Conservation (phyloP, 2,329 filamentous ascomycete genomes). For the Aspergillus cejpii region DNA sequence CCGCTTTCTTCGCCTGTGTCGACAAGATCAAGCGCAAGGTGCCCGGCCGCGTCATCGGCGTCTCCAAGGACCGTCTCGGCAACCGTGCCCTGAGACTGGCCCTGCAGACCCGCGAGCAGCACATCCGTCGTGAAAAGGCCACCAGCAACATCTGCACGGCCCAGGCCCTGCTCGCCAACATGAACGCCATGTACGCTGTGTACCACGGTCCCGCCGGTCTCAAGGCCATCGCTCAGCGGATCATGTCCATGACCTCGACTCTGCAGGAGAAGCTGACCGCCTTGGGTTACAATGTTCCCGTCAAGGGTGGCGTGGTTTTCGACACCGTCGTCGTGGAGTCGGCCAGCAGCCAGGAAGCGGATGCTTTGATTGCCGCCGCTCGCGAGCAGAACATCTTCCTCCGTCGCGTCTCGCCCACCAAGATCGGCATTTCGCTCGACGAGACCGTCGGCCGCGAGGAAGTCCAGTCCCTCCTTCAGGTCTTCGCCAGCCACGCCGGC, state of each 20-base stretch:
- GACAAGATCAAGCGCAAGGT: slow-evolving; percentile 94
- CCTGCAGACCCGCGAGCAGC: slow-evolving; percentile 88
- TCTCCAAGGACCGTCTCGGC: slow-evolving; percentile 85
- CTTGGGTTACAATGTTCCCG: slow-evolving; percentile 58
- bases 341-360: slow-evolving; percentile 46
- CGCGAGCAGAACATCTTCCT: slow-evolving; percentile 54
- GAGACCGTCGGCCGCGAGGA: slow-evolving; percentile 60
- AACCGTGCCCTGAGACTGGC: slow-evolving; percentile 74
- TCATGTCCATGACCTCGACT: slow-evolving; percentile 63
- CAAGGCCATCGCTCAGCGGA: slow-evolving; percentile 72
- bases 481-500: slow-evolving; percentile 46
- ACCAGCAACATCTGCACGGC: slow-evolving; percentile 97
- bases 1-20: slow-evolving; percentile 87
- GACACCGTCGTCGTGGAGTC: slow-evolving; percentile 70
- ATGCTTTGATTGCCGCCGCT: slow-evolving; percentile 48
- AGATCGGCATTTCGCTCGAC: slow-evolving; percentile 69
- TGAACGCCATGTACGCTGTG: slow-evolving; percentile 89
- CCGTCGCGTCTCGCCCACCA: slow-evolving; percentile 53
- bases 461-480: slow-evolving; percentile 51
- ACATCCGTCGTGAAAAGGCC: slow-evolving; percentile 92
- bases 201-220: slow-evolving; percentile 86
- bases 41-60: slow-evolving; percentile 79
- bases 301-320: slow-evolving; percentile 58
- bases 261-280: slow-evolving; percentile 59
- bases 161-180: slow-evolving; percentile 88